Conservation (phyloP, 768 basidiomycete species). For the Suillus weaverae region DNA sequence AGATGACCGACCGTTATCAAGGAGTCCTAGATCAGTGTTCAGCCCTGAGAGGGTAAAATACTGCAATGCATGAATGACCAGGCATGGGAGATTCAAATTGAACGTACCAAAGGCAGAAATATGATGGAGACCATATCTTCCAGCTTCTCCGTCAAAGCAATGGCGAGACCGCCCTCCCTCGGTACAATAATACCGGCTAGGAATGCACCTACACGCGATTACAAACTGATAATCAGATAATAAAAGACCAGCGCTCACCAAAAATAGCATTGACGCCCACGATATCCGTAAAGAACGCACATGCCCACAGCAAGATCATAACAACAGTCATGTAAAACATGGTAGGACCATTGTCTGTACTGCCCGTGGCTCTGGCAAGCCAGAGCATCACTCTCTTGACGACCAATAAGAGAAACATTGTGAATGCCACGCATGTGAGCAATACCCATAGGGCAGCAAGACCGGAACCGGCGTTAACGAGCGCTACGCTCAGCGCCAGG, state of each 20-base stretch:
- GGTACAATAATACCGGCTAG: slow-evolving; percentile 81
- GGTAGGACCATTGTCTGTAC: slow-evolving; percentile 78
- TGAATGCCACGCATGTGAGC: slow-evolving; percentile 77
- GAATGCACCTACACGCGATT: slow-evolving; percentile 61
- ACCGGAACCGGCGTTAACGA: slow-evolving; percentile 86
- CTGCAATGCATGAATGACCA: slow-evolving; percentile 32
- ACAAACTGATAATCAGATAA: not conserved
- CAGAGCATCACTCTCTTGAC: slow-evolving; percentile 62
- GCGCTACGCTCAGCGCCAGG: slow-evolving; percentile 86
- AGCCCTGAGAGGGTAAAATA: slow-evolving; percentile 94
- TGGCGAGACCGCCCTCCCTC: slow-evolving; percentile 82
- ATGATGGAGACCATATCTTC: slow-evolving; percentile 93
- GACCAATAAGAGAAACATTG: slow-evolving; percentile 70
- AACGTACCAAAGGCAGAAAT: slow-evolving; percentile 76
- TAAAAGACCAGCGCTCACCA: slow-evolving; percentile 41
- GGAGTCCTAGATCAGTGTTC: slow-evolving; percentile 81
- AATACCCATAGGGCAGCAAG: slow-evolving; percentile 85
- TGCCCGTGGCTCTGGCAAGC: slow-evolving; percentile 78
- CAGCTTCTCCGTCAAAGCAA: slow-evolving; percentile 89
- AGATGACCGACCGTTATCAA: slow-evolving; percentile 61
- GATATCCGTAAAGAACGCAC: slow-evolving; percentile 90
- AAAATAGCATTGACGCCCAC: slow-evolving; percentile 94
- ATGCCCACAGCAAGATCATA: slow-evolving; percentile 78
- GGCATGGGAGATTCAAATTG: not conserved
- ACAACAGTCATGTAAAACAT: slow-evolving; percentile 87